Percentiles rank a stretch among this genome's conserved stretches.
These are phyloP conservation scores for Byssoonygena ceratinophila DNA, from an alignment of 2,329 filamentous ascomycete genomes.

Conservation along the genomic window DNA sequence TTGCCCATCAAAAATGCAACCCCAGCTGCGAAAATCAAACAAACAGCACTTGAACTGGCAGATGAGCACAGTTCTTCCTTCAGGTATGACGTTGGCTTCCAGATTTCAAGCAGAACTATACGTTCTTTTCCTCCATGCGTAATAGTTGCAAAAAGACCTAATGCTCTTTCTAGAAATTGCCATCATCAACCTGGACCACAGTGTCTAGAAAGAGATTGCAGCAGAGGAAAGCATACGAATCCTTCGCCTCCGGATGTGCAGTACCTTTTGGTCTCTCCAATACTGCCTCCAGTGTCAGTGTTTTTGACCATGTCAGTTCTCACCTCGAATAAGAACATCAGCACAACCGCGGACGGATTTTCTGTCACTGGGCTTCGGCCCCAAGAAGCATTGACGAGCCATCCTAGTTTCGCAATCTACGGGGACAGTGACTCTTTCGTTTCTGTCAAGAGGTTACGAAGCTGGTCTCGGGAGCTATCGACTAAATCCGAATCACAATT, in stretches of 20 bases:
- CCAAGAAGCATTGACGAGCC: conserved; percentile 44
- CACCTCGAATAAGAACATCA: conserved; percentile 20
- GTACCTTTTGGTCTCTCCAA: conserved; percentile 56
- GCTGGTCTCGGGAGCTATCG: conserved; percentile 53
- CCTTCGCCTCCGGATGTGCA: conserved; percentile 23
- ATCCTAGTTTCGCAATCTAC: conserved; percentile 59
- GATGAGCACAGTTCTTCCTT: neutral
- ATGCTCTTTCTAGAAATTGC: neutral
- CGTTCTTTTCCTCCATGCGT: neutral
- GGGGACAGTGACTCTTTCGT: conserved; percentile 68
- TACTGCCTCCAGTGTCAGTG: conserved; percentile 45
- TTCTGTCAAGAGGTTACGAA: conserved; percentile 50
- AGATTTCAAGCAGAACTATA: too few species aligned
- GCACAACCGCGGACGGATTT: conserved; percentile 23
- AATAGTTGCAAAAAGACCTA: neutral
- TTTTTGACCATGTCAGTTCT: conserved; percentile 52
- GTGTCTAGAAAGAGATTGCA: conserved; percentile 1
- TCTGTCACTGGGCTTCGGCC: conserved; percentile 35
- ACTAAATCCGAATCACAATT: conserved; percentile 39
- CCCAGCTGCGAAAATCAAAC: neutral
- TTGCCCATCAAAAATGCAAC: neutral
- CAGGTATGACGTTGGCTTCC: neutral
- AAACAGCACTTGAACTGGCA: neutral
- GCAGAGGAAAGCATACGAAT: conserved; percentile 15
- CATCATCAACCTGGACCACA: neutral